Evolutionary conservation across 2,329 filamentous ascomycete species (phyloP).

Genomic region (Lanzia echinophila): DNA sequence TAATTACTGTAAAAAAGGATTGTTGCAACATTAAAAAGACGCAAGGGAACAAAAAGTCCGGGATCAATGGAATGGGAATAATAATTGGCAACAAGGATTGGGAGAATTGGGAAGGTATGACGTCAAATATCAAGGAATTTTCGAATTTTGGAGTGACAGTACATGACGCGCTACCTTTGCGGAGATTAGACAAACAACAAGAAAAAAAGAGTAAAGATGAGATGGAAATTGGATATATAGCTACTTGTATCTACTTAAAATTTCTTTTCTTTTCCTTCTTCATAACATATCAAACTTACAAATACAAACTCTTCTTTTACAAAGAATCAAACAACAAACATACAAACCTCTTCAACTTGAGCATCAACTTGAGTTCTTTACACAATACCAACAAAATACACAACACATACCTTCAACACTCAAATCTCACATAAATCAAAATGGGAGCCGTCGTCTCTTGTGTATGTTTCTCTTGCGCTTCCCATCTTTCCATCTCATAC

Average conservation of each 20-base stretch:
- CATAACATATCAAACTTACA: not conserved
- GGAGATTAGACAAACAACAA: too few relatives aligned
- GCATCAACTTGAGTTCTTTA: not conserved
- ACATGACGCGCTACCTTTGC: too few relatives aligned
- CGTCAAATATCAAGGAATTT: too few relatives aligned
- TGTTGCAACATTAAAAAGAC: too few relatives aligned
- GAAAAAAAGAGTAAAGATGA: not conserved
- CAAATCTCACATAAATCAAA: constrained; percentile 14
- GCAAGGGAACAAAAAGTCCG: too few relatives aligned
- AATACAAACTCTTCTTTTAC: not conserved
- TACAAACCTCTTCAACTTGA: not conserved
- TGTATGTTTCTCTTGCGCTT: constrained; percentile 19
- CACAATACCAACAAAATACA: not conserved
- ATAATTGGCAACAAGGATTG: too few relatives aligned
- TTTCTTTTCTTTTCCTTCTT: not conserved
- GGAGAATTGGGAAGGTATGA: too few relatives aligned
- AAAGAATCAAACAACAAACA: too few relatives aligned
- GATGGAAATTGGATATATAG: not conserved
- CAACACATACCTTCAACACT: not conserved
- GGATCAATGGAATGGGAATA: too few relatives aligned
- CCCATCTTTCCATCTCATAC: not conserved
- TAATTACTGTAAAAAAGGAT: too few relatives aligned
- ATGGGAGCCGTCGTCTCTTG: constrained; percentile 34
- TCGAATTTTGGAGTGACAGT: too few relatives aligned
- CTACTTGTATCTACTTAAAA: not conserved